Evolutionary conservation across 805 yeast species (phyloP), one percentile per base, ranked within the genome.

Genomic region (Zygoascus biomembranicola): DNA sequence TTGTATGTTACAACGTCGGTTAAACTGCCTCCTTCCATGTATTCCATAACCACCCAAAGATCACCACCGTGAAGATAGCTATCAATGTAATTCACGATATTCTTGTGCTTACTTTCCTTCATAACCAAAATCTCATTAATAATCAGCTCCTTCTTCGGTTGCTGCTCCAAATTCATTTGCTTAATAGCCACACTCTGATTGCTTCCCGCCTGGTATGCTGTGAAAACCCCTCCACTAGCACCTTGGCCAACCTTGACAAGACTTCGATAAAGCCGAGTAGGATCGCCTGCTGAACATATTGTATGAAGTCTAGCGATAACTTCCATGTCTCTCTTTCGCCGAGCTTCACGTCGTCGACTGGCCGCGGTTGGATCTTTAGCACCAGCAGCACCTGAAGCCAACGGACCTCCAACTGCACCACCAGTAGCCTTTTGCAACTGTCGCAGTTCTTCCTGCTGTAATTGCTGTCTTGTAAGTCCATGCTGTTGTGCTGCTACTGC

Each of bases 41-140:
- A 95, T 69, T 94, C 99, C 99, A 94, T 94, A 32, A 95, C 87
- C n/a, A 94, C 99, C 97, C 98, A 92, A 56, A 94, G 74, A 64
- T 94, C 97, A 3, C 89, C 88, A 52, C 90, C 77, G 18, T 57
- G 57, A 57, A 92, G 72, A 64, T 88, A 95, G 0, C 97, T 89
- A 65, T 92, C 98, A 56, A 94, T 71, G 69, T 88, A 94, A 67
- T 92, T 94, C 55, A 94, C 99, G 69, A 94, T 94, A 67, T 94
- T 94, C 57, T 86, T 84, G 71, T 94, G 98, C 58, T 87, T 90
- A 14, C 95, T 84, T 64, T 90, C 97, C 67, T 89, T 89, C 99
- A 94, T 94, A 23, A 94, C 97, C 61, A 92, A 72, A 61, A 94
- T 94, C 72, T 94, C 99, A 70, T 92, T 92, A 52, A 94, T 92